phyloP scores from a whole-genome alignment of 1,284 basidiomycete genomes.

The Moesziomyces antarcticus region DNA sequence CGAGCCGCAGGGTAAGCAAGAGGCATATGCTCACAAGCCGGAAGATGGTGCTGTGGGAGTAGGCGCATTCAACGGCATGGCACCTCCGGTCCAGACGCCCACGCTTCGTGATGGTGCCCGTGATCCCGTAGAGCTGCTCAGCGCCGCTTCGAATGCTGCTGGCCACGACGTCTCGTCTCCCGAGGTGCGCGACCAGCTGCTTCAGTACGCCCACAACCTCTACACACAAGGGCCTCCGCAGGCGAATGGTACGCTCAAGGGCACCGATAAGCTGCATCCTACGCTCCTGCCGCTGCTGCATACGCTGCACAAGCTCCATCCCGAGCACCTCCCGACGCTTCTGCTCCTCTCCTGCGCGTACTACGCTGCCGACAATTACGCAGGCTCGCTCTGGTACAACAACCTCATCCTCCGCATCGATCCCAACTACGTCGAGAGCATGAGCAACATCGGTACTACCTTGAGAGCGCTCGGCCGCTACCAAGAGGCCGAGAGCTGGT shows the following conservation, averaged over 20 bases:
- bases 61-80: slow-evolving; percentile 9
- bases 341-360: slow-evolving; percentile 64
- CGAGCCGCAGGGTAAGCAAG: neutral
- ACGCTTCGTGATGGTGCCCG: slow-evolving; percentile 33
- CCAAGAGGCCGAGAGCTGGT: slow-evolving; percentile 70
- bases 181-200: slow-evolving; percentile 60
- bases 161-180: slow-evolving; percentile 50
- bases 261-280: slow-evolving; percentile 54
- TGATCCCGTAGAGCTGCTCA: slow-evolving; percentile 58
- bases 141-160: slow-evolving; percentile 50
- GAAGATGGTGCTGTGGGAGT: neutral
- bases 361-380: slow-evolving; percentile 57
- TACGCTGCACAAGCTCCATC: slow-evolving; percentile 60
- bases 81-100: slow-evolving; percentile 41
- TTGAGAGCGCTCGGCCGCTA: slow-evolving; percentile 69
- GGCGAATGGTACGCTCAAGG: slow-evolving; percentile 16
- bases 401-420: slow-evolving; percentile 66
- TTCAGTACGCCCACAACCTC: slow-evolving; percentile 63
- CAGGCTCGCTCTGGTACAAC: slow-evolving; percentile 68
- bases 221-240: slow-evolving; percentile 50
- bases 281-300: slow-evolving; percentile 62
- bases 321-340: slow-evolving; percentile 58
- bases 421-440: slow-evolving; percentile 69
- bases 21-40: neutral
- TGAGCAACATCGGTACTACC: slow-evolving; percentile 72